phyloP scores from a whole-genome alignment of 352 stramenopile species.

The Thalassiosira mediterranea region DNA sequence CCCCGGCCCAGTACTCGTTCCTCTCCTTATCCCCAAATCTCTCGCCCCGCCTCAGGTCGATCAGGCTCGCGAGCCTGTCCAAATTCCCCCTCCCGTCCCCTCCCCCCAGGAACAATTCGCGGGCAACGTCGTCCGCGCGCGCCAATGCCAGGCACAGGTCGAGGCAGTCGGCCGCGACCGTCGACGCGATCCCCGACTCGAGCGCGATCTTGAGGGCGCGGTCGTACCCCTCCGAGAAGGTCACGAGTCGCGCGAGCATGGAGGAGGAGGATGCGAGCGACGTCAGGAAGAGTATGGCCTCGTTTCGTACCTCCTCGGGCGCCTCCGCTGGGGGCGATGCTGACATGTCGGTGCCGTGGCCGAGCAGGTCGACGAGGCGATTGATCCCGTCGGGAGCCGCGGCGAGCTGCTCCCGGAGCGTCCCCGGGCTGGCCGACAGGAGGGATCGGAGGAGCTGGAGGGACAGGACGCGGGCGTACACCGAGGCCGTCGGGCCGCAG shows the following conservation, averaged over 20 bases:
- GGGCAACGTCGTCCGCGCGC: conserved; percentile 37
- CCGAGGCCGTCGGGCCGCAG: conserved; percentile 14
- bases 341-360: background rate
- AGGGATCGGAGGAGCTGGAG: conserved; percentile 64
- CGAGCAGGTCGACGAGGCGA: conserved; percentile 71
- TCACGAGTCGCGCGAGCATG: conserved; percentile 65
- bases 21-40: conserved; percentile 62
- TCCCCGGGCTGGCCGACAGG: conserved; percentile 35
- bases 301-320: conserved; percentile 71
- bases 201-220: conserved; percentile 60
- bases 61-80: conserved; percentile 58
- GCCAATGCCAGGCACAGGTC: conserved; percentile 55
- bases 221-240: conserved; percentile 73
- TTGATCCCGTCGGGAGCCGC: conserved; percentile 78
- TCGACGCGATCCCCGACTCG: conserved; percentile 47
- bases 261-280: conserved; percentile 51
- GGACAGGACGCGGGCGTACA: conserved; percentile 74
- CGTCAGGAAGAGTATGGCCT: conserved; percentile 67
- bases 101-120: conserved; percentile 59
- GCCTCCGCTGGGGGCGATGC: conserved; percentile 12
- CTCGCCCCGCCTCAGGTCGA: conserved; percentile 69
- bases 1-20: conserved; percentile 38
- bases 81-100: conserved; percentile 55
- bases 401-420: conserved; percentile 65
- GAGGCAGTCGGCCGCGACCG: conserved; percentile 66